Percentiles rank a stretch among this genome's conserved stretches.
phyloP scores from a whole-genome alignment of 2,329 filamentous ascomycete genomes.

The Pseudopyrenochaeta lycopersici region DNA sequence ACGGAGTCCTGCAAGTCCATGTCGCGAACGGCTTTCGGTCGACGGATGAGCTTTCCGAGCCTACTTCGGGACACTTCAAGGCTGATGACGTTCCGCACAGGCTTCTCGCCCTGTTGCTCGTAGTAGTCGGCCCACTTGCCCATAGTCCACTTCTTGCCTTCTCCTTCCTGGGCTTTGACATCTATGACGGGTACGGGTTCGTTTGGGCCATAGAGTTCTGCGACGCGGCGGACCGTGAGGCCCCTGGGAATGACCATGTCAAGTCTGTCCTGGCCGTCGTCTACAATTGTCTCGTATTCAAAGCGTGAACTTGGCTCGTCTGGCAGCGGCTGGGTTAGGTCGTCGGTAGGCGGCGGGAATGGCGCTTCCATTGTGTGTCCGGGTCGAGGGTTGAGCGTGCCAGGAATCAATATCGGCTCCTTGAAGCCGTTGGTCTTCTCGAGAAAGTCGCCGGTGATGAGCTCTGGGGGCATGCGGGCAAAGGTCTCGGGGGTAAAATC shows the following conservation, averaged over 20 bases:
- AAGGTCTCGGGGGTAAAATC: constrained; percentile 69
- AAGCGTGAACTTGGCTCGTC: constrained; percentile 45
- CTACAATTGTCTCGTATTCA: constrained; percentile 59
- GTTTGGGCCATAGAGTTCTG: constrained; percentile 70
- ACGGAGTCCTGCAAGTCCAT: constrained; percentile 66
- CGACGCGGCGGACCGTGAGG: constrained; percentile 70
- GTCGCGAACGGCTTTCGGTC: constrained; percentile 72
- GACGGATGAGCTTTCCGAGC: constrained; percentile 68
- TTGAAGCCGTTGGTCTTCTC: constrained; percentile 70
- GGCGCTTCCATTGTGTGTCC: constrained; percentile 5
- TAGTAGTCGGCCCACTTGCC: constrained; percentile 73
- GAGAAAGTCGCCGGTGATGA: constrained; percentile 70
- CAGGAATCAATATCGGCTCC: constrained; percentile 73
- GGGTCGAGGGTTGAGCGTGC: constrained; percentile 65
- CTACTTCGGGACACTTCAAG: constrained; percentile 72
- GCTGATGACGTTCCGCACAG: constrained; percentile 74
- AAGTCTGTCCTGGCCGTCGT: constrained; percentile 70
- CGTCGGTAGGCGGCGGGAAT: constrained; percentile 15
- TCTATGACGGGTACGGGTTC: constrained; percentile 73
- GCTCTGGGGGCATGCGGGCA: constrained; percentile 69
- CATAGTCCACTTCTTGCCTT: constrained; percentile 72
- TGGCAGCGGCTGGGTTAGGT: constrained; percentile 23
- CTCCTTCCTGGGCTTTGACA: constrained; percentile 73
- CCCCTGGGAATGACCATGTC: constrained; percentile 74
- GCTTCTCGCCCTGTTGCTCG: constrained; percentile 69